These are phyloP conservation scores for Cladorrhinum sp. DNA, from an alignment of 2,329 filamentous ascomycete species.

Conservation along the genomic window DNA sequence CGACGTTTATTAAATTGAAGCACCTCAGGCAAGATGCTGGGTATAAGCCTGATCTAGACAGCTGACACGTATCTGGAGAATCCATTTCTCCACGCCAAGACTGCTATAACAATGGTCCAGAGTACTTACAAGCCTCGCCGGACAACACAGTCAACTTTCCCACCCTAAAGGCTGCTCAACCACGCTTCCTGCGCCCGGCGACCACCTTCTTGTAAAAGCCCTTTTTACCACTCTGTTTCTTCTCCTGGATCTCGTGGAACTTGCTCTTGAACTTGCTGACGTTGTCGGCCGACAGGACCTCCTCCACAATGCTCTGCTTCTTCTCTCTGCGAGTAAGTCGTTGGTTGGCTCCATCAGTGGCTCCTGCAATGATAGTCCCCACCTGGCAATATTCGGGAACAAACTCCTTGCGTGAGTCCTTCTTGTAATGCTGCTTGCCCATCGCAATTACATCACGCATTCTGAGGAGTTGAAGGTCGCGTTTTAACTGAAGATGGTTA, in stretches of 20 bases:
- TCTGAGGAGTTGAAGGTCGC: conserved; percentile 83
- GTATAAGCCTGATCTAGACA: not conserved
- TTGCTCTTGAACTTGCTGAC: conserved; percentile 78
- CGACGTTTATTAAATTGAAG: conserved; percentile 5
- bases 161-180: conserved; percentile 7
- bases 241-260: conserved; percentile 78
- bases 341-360: conserved; percentile 80
- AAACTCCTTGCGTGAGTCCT: conserved; percentile 67
- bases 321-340: conserved; percentile 83
- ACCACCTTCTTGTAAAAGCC: conserved; percentile 80
- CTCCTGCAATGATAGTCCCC: conserved; percentile 82
- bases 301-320: conserved; percentile 82
- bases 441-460: conserved; percentile 88
- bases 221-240: conserved; percentile 86
- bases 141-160: not conserved
- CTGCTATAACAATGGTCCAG: not conserved
- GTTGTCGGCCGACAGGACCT: conserved; percentile 69
- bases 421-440: conserved; percentile 81
- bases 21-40: not conserved
- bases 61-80: not conserved
- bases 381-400: conserved; percentile 83
- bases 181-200: conserved; percentile 33
- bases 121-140: not conserved
- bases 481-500: no score
- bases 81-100: not conserved